phyloP scores from a whole-genome alignment of 495 filamentous ascomycete species.

The Niebla homalea region DNA sequence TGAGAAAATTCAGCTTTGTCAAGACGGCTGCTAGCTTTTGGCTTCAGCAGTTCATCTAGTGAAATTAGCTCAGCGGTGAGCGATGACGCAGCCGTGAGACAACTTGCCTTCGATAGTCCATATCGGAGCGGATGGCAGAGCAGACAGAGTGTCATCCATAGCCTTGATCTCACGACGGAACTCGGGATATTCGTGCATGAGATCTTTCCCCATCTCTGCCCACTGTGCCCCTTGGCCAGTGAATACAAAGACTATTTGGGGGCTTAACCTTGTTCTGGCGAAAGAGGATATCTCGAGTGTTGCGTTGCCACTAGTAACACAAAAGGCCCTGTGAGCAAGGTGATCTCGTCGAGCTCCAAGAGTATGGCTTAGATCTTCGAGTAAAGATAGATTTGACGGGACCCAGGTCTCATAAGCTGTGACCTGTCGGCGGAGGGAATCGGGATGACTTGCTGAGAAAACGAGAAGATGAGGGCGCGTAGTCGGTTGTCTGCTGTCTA shows the following conservation, averaged over 20 bases:
- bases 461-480: slow-evolving; percentile 1
- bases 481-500: too few species aligned
- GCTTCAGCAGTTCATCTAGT: neutral
- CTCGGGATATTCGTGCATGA: slow-evolving; percentile 15
- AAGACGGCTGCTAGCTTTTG: slow-evolving; percentile 7
- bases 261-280: neutral
- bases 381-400: neutral
- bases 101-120: slow-evolving; percentile 20
- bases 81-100: slow-evolving; percentile 12
- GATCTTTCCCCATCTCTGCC: slow-evolving; percentile 39
- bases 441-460: slow-evolving; percentile 16
- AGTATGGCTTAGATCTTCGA: slow-evolving; percentile 9
- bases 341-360: slow-evolving; percentile 2
- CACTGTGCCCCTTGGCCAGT: slow-evolving; percentile 36
- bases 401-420: neutral
- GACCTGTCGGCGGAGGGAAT: slow-evolving; percentile 4
- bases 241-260: slow-evolving; percentile 25
- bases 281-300: slow-evolving; percentile 6
- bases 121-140: slow-evolving; percentile 6
- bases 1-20: slow-evolving; percentile 14
- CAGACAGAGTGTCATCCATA: slow-evolving; percentile 13
- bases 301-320: slow-evolving; percentile 3
- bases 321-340: slow-evolving; percentile 1
- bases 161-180: slow-evolving; percentile 12
- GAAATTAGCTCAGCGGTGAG: neutral